Percentiles rank a stretch among this genome's conserved stretches.
These are phyloP conservation scores for Penicillium frequentans DNA, from an alignment of 2,329 filamentous ascomycete genomes.

Conservation along the genomic window DNA sequence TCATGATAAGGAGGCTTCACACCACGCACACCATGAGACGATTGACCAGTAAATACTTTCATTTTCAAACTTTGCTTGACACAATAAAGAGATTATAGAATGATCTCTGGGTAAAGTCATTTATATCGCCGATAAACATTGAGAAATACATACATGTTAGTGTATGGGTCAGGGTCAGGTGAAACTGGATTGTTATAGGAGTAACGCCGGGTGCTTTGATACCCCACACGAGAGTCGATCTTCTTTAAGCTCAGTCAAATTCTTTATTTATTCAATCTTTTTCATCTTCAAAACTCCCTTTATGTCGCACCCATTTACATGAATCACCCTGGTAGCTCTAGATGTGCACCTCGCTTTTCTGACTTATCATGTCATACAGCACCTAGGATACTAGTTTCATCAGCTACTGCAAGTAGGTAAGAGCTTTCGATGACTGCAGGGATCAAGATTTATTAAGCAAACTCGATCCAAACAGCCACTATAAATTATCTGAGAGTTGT, in stretches of 20 bases:
- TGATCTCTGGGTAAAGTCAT: neutral
- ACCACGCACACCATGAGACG: neutral
- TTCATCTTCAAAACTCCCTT: too few relatives aligned
- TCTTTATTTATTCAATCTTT: too few relatives aligned
- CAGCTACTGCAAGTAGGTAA: too few relatives aligned
- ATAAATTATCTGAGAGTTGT: too few relatives aligned
- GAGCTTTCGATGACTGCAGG: too few relatives aligned
- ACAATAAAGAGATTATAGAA: neutral
- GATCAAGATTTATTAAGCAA: too few relatives aligned
- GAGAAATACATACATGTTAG: neutral
- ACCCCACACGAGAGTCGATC: neutral
- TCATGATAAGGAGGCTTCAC: neutral
- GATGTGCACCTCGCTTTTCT: too few relatives aligned
- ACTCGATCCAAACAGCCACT: too few relatives aligned
- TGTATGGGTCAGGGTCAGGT: neutral
- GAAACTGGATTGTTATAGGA: neutral
- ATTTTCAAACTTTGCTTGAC: neutral
- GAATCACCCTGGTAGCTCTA: too few relatives aligned
- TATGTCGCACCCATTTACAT: too few relatives aligned
- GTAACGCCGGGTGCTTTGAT: neutral
- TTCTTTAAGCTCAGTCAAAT: neutral
- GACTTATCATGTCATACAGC: too few relatives aligned
- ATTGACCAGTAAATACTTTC: neutral
- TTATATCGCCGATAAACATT: neutral
- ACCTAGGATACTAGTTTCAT: too few relatives aligned